These are phyloP conservation scores for Strobilomyces dryophilus DNA, from an alignment of 768 basidiomycete genomes.

Conservation along the genomic window DNA sequence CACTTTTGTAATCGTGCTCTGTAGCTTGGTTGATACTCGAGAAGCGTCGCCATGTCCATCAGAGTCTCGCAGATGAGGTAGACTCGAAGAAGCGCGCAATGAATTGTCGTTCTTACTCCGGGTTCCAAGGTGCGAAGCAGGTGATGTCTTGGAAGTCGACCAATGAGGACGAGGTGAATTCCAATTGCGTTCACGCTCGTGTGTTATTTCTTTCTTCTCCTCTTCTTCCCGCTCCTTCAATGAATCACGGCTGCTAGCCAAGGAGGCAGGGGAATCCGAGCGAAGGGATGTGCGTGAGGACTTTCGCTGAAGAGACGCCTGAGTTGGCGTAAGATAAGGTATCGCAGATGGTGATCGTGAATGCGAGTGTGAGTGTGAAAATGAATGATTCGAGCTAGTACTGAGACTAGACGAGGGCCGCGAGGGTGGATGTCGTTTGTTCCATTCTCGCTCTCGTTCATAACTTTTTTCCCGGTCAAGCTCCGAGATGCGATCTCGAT, in stretches of 20 bases:
- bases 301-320: constrained; percentile 29
- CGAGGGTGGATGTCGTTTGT: constrained; percentile 38
- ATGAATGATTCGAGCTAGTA: constrained; percentile 31
- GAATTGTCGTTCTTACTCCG: constrained; percentile 4
- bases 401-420: constrained; percentile 45
- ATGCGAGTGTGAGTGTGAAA: constrained; percentile 33
- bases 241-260: constrained; percentile 33
- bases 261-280: constrained; percentile 42
- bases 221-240: constrained; percentile 30
- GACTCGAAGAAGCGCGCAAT: constrained; percentile 20
- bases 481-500: constrained; percentile 41
- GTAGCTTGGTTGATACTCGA: constrained; percentile 1
- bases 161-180: constrained; percentile 62
- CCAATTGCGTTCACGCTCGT: constrained; percentile 67
- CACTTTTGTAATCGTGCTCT: neutral
- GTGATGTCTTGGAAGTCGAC: constrained; percentile 30
- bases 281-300: constrained; percentile 33
- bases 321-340: constrained; percentile 33
- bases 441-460: constrained; percentile 56
- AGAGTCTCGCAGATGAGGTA: constrained; percentile 9
- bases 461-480: constrained; percentile 40
- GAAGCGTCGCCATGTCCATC: constrained; percentile 6
- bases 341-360: constrained; percentile 39
- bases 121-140: constrained; percentile 4
- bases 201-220: constrained; percentile 33